Conservation (phyloP, 2,329 filamentous ascomycete species). For the Epicoccum nigrum region DNA sequence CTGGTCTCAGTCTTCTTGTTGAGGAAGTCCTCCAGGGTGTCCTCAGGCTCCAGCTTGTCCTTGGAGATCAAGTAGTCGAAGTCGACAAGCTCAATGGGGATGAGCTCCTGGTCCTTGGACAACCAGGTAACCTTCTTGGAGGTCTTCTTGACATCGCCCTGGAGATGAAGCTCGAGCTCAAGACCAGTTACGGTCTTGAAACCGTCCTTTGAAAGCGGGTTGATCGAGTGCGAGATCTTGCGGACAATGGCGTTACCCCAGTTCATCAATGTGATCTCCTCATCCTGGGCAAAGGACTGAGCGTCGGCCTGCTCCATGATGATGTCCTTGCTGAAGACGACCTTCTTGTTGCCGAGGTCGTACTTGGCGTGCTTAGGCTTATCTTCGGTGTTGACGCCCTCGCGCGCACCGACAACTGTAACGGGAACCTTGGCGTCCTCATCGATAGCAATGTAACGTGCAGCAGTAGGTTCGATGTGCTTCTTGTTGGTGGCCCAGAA, state of each 20-base stretch:
- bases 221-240: constrained; percentile 63
- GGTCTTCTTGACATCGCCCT: constrained; percentile 92
- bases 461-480: constrained; percentile 57
- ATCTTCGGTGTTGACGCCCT: constrained; percentile 66
- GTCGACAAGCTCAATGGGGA: constrained; percentile 86
- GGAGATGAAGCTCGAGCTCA: constrained; percentile 85
- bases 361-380: constrained; percentile 93
- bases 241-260: constrained; percentile 91
- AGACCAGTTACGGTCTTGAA: constrained; percentile 67
- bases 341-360: constrained; percentile 83
- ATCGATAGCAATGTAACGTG: constrained; percentile 63
- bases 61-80: constrained; percentile 96
- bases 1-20: constrained; percentile 76
- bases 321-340: constrained; percentile 75
- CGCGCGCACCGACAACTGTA: constrained; percentile 67
- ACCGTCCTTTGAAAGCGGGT: constrained; percentile 56
- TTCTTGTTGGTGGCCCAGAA: constrained; percentile 62
- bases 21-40: constrained; percentile 82
- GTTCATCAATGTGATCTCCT: constrained; percentile 95
- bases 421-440: constrained; percentile 75
- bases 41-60: constrained; percentile 86
- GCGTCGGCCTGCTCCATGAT: constrained; percentile 88
- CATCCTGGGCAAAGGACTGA: constrained; percentile 77
- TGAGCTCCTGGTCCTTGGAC: constrained; percentile 75
- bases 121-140: constrained; percentile 98